phyloP scores from a whole-genome alignment of 2,329 filamentous ascomycete genomes.

The Knoxdaviesia proteae region DNA sequence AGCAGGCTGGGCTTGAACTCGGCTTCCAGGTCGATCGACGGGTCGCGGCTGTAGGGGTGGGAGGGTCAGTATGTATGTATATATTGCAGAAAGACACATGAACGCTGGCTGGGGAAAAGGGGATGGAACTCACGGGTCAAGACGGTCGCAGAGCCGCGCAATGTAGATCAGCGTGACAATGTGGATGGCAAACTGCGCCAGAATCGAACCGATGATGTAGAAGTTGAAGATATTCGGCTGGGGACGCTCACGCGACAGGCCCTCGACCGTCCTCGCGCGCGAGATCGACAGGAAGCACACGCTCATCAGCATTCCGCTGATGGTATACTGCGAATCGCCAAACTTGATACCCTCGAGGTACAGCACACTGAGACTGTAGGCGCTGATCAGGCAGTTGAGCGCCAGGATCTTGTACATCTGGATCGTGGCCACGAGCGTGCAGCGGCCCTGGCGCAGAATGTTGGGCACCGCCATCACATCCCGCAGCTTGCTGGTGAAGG shows the following conservation, averaged over 20 bases:
- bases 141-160: constrained; percentile 64
- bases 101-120: background rate
- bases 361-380: constrained; percentile 87
- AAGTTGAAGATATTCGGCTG: constrained; percentile 98
- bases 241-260: constrained; percentile 85
- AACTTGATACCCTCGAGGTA: constrained; percentile 99
- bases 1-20: constrained; percentile 86
- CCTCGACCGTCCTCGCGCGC: constrained; percentile 88
- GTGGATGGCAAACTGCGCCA: constrained; percentile 92
- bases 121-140: constrained; percentile 51
- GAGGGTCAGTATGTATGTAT: constrained; percentile 9
- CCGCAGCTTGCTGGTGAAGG: constrained; percentile 91
- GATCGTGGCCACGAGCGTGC: constrained; percentile 92
- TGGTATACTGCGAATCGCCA: constrained; percentile 92
- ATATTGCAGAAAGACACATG: background rate
- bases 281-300: constrained; percentile 98
- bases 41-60: constrained; percentile 19
- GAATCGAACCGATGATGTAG: constrained; percentile 94
- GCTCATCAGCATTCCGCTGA: constrained; percentile 98
- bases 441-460: constrained; percentile 93
- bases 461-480: constrained; percentile 96
- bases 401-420: constrained; percentile 99
- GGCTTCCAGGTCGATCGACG: constrained; percentile 69
- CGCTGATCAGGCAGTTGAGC: constrained; percentile 91
- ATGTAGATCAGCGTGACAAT: constrained; percentile 90